Evolutionary conservation across 2,329 filamentous ascomycete genomes (phyloP), one percentile per base, ranked within the genome.

Genomic region (Aspergillus pseudotamarii): DNA sequence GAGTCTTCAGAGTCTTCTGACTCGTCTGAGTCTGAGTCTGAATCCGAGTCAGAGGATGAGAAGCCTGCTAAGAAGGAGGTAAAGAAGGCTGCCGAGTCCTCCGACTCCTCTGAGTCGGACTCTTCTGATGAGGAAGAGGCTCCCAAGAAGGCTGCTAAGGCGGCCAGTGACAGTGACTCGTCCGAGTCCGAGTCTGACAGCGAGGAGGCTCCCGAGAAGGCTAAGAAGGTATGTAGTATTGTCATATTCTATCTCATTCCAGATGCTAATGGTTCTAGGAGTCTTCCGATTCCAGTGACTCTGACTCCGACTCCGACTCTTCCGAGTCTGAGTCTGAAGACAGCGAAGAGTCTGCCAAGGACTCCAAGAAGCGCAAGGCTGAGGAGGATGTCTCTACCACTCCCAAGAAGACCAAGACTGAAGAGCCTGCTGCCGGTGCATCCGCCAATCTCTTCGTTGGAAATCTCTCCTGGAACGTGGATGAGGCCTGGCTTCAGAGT

Each of bases 381-480:
- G 78, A 83, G 62, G 75, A 78, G 11, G 81, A 82, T 54, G 71
- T 76, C 55, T 73, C 75, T 14, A 66, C 81, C 45, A 71, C 72
- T 36, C 71, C 80, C 58, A 84, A 85, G 77, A 92, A 93, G 85
- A 80, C 86, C 73, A 93, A 92, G 88, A 77, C 77, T 38, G 78
- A 79, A 59, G 73, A 72, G 34, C 65, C 67, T 30, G 69, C 72
- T 51, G 66, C 71, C 59, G 74, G 73, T 66, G 75, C 72, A 30
- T 75, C 75, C 36, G 67, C 75, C 69, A 96, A 93, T 73, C 88
- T 97, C 59, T 97, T 96, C 79, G 88, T 93, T 69, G 94, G 94
- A 71, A 94, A 93, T 84, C 85, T 97, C 68, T 93, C 91, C 80
- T 97, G 93, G 93, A 92, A 89, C 76, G 84, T 97, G 59, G 92